Conservation (phyloP, 1,284 basidiomycete genomes). For the Sparassis latifolia region DNA sequence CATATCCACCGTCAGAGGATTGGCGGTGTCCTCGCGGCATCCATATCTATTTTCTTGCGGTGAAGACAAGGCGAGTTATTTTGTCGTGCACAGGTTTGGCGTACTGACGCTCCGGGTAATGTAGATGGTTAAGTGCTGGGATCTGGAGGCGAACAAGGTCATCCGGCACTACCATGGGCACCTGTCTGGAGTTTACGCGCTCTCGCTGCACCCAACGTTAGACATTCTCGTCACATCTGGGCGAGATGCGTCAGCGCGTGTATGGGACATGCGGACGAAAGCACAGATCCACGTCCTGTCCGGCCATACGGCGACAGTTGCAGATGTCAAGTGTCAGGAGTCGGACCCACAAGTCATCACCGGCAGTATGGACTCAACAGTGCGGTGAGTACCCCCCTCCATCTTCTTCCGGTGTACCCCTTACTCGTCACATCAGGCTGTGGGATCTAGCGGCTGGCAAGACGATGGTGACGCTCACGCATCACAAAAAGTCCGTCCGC, state of each 20-base stretch:
- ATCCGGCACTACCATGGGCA: conserved; percentile 98
- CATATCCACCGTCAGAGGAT: conserved; percentile 92
- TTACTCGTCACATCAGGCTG: conserved; percentile 41
- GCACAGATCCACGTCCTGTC: conserved; percentile 91
- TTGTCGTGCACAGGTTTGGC: background rate
- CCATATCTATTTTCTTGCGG: conserved; percentile 97
- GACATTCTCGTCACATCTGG: conserved; percentile 94
- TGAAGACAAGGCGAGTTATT: conserved; percentile 81
- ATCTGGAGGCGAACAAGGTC: conserved; percentile 97
- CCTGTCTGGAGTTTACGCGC: conserved; percentile 90
- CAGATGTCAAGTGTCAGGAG: conserved; percentile 92
- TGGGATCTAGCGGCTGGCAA: conserved; percentile 99
- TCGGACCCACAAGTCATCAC: conserved; percentile 98
- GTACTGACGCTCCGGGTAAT: background rate
- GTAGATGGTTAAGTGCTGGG: conserved; percentile 99
- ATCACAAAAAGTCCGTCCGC: conserved; percentile 98
- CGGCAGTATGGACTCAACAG: conserved; percentile 96
- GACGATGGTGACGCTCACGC: conserved; percentile 91
- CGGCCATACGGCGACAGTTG: conserved; percentile 92
- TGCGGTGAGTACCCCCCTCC: conserved; percentile 51
- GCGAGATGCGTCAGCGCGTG: conserved; percentile 91
- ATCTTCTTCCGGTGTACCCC: background rate
- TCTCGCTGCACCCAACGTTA: conserved; percentile 90
- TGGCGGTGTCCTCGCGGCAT: conserved; percentile 89
- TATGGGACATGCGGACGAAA: conserved; percentile 99